Evolutionary conservation across 768 basidiomycete genomes (phyloP).

Genomic region (Coprinopsis cinerea): DNA sequence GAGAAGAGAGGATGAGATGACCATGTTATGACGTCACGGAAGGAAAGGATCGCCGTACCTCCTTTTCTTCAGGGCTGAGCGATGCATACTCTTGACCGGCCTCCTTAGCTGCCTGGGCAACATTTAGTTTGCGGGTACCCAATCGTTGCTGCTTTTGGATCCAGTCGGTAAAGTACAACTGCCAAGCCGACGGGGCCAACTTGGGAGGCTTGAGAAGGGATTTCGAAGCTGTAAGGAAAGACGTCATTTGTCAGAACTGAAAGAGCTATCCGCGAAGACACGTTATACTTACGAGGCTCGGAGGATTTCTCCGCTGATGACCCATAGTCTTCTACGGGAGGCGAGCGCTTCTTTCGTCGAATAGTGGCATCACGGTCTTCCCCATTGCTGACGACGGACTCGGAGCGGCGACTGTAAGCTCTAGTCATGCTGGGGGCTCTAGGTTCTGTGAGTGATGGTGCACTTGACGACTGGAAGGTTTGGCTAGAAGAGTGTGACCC

Average conservation of each 20-base stretch:
- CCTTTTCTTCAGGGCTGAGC: conserved; percentile 75
- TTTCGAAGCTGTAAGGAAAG: conserved; percentile 48
- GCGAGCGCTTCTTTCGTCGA: conserved; percentile 49
- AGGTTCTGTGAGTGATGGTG: conserved; percentile 50
- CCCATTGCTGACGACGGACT: conserved; percentile 47
- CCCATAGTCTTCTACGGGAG: conserved; percentile 30
- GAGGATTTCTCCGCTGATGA: conserved; percentile 29
- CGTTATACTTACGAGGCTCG: conserved; percentile 40
- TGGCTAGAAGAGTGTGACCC: conserved; percentile 44
- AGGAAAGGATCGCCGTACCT: conserved; percentile 46
- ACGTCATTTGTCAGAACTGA: conserved; percentile 14
- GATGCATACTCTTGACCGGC: conserved; percentile 86
- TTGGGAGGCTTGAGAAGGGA: conserved; percentile 83
- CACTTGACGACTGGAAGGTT: conserved; percentile 67
- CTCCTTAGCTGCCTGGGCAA: conserved; percentile 93
- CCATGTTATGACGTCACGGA: conserved; percentile 29
- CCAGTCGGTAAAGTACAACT: conserved; percentile 94
- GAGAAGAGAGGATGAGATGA: conserved; percentile 17
- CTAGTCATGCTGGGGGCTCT: conserved; percentile 46
- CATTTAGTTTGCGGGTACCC: conserved; percentile 82
- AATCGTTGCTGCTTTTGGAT: conserved; percentile 81
- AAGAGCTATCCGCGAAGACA: conserved; percentile 7
- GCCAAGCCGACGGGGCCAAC: conserved; percentile 92
- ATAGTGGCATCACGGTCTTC: conserved; percentile 74
- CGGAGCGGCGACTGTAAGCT: conserved; percentile 61